These are phyloP conservation scores for Diaporthe destruens DNA, from an alignment of 2,329 filamentous ascomycete genomes.

Conservation along the genomic window DNA sequence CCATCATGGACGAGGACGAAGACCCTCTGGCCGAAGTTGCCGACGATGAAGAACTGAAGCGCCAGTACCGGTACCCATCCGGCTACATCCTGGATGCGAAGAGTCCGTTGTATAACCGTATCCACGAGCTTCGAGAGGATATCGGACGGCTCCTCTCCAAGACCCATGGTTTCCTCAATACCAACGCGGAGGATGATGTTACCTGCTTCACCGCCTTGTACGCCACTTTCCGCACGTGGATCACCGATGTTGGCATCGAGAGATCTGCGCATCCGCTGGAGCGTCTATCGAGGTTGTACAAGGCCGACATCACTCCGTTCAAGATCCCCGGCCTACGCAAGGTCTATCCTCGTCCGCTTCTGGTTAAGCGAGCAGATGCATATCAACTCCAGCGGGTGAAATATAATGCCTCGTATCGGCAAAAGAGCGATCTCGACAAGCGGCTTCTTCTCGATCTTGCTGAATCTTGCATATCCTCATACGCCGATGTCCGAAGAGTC, in stretches of 20 bases:
- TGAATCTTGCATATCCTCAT: constrained; percentile 88
- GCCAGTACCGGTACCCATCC: constrained; percentile 88
- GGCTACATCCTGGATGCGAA: constrained; percentile 81
- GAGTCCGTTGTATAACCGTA: constrained; percentile 75
- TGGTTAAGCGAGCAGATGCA: constrained; percentile 91
- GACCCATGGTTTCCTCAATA: constrained; percentile 85
- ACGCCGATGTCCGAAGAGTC: constrained; percentile 94
- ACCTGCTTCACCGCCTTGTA: constrained; percentile 94
- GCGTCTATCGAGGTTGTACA: constrained; percentile 84
- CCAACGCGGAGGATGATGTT: constrained; percentile 94
- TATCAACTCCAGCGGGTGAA: constrained; percentile 95
- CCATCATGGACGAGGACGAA: constrained; percentile 62
- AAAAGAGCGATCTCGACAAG: constrained; percentile 92
- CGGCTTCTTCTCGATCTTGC: constrained; percentile 86
- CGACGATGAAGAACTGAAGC: constrained; percentile 85
- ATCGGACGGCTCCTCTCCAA: constrained; percentile 84
- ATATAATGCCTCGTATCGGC: constrained; percentile 89
- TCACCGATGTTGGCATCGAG: constrained; percentile 97
- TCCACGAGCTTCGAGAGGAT: constrained; percentile 85
- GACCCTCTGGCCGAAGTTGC: constrained; percentile 72
- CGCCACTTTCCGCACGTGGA: constrained; percentile 94
- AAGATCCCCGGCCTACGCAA: constrained; percentile 95
- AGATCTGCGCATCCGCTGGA: constrained; percentile 94
- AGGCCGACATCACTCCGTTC: constrained; percentile 89
- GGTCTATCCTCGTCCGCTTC: constrained; percentile 89